Percentiles rank a stretch among this genome's conserved stretches.
Evolutionary conservation across 1,284 basidiomycete species (phyloP).

Genomic region (Cutaneotrichosporon sp.): DNA sequence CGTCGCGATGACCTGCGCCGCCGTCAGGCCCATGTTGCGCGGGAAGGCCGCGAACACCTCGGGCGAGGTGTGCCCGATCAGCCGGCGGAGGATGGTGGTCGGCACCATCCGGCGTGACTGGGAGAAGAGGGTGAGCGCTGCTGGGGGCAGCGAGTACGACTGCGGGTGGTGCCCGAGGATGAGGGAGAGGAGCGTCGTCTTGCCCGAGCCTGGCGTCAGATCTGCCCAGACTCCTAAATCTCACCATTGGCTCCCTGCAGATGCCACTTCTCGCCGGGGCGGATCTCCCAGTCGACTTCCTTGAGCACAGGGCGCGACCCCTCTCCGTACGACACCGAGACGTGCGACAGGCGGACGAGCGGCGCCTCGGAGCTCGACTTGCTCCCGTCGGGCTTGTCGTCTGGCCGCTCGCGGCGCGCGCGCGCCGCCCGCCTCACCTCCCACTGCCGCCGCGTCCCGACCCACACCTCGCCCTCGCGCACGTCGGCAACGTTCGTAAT

Average conservation of each 20-base stretch:
- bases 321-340: conserved; percentile 72
- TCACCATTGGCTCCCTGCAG: conserved; percentile 81
- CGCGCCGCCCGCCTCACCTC: not conserved
- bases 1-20: conserved; percentile 76
- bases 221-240: conserved; percentile 23
- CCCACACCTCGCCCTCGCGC: not conserved
- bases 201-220: conserved; percentile 71
- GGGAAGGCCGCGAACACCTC: conserved; percentile 93
- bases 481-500: conserved; percentile 67
- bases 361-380: conserved; percentile 57
- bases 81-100: conserved; percentile 61
- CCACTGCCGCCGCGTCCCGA: conserved; percentile 1
- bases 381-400: not conserved
- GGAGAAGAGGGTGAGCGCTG: conserved; percentile 68
- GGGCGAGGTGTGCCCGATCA: conserved; percentile 80
- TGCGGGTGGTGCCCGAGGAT: conserved; percentile 94
- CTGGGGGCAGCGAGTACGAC: conserved; percentile 67
- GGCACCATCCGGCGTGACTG: conserved; percentile 66
- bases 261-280: conserved; percentile 79
- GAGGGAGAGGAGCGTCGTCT: conserved; percentile 90
- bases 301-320: conserved; percentile 66
- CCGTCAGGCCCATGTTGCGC: conserved; percentile 66
- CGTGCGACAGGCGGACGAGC: conserved; percentile 64
- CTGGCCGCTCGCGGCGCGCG: not conserved
- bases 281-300: conserved; percentile 75